Percentiles rank a stretch among this genome's conserved stretches.
These are phyloP conservation scores for Melampsora abietis-canadensis DNA, from an alignment of 1,284 basidiomycete species.

Conservation along the genomic window DNA sequence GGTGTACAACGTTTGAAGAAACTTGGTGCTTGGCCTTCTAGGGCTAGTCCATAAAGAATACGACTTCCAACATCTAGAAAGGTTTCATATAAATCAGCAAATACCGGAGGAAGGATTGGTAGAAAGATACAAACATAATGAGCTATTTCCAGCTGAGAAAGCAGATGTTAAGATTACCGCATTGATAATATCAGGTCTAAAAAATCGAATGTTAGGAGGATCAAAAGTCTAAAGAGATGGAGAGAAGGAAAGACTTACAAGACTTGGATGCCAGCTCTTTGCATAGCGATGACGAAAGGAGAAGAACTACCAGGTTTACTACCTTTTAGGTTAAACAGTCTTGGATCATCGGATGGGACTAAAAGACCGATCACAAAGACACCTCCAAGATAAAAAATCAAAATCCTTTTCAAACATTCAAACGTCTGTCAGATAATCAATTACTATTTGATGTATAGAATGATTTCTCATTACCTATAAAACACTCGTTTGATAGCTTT, in stretches of 20 bases:
- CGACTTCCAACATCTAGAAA: constrained; percentile 49
- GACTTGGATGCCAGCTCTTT: constrained; percentile 14
- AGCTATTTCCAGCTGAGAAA: constrained; percentile 17
- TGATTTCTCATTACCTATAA: constrained; percentile 12
- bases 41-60: constrained; percentile 50
- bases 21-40: constrained; percentile 47
- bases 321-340: constrained; percentile 44
- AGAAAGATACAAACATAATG: constrained; percentile 2
- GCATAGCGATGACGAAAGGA: constrained; percentile 51
- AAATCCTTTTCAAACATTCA: constrained; percentile 46
- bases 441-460: constrained; percentile 17
- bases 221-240: background rate
- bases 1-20: constrained; percentile 45
- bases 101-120: background rate
- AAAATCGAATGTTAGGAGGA: no score
- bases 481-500: constrained; percentile 26
- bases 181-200: constrained; percentile 10
- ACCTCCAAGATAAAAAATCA: constrained; percentile 51
- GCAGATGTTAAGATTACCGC: constrained; percentile 14
- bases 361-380: constrained; percentile 50
- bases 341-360: constrained; percentile 48
- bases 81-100: background rate
- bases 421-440: background rate
- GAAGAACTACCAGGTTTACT: constrained; percentile 44
- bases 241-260: background rate